A percentile compares a stretch with the other conserved stretches of the same genome.
Evolutionary conservation across 495 filamentous ascomycete genomes (phyloP).

Genomic region (Parathielavia hyrcaniae): DNA sequence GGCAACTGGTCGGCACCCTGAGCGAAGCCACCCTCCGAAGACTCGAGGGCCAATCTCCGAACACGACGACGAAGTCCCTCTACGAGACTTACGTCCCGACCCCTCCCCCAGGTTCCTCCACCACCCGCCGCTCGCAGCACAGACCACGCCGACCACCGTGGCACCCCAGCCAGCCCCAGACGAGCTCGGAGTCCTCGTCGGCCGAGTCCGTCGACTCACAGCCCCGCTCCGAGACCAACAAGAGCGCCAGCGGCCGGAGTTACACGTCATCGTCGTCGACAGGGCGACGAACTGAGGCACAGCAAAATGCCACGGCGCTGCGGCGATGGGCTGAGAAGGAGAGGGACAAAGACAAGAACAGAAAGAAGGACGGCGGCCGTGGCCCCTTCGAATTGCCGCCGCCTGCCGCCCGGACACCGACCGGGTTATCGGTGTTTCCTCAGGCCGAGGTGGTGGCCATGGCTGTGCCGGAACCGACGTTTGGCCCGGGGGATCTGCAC

Average conservation of each 20-base stretch:
- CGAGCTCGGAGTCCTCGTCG: slow-evolving; percentile 31
- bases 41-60: slow-evolving; percentile 32
- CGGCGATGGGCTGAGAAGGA: slow-evolving; percentile 4
- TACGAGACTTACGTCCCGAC: slow-evolving; percentile 25
- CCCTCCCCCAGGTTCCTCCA: not conserved
- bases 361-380: not conserved
- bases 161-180: slow-evolving; percentile 28
- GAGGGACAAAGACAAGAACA: no score
- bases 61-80: slow-evolving; percentile 6
- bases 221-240: slow-evolving; percentile 15
- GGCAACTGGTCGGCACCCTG: slow-evolving; percentile 11
- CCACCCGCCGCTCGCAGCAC: not conserved
- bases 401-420: slow-evolving; percentile 29
- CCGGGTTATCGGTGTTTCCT: slow-evolving; percentile 18
- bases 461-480: slow-evolving; percentile 25
- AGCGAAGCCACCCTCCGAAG: slow-evolving; percentile 35
- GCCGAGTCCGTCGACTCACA: slow-evolving; percentile 34
- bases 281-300: not conserved
- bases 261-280: slow-evolving; percentile 24
- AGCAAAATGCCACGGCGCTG: slow-evolving; percentile 5
- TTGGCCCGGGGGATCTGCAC: slow-evolving; percentile 41
- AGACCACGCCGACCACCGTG: slow-evolving; percentile 16
- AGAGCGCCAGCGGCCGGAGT: slow-evolving; percentile 23
- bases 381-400: slow-evolving; percentile 26
- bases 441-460: not conserved